phyloP scores from a whole-genome alignment of 2,329 filamentous ascomycete genomes.

The Metarhizium anisopliae region DNA sequence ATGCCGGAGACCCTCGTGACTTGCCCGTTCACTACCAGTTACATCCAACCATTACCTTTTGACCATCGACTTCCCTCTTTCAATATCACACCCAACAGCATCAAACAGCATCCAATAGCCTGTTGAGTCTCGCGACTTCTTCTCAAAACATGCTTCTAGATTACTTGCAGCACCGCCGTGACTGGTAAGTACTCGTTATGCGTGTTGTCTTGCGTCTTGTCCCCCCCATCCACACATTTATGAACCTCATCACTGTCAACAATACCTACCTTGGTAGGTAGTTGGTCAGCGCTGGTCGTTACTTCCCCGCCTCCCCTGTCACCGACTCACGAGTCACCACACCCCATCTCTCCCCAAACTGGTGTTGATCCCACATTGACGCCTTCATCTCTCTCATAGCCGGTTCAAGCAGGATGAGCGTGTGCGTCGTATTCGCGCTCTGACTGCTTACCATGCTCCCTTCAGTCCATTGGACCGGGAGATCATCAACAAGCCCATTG shows the following conservation, averaged over 20 bases:
- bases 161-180: constrained; percentile 62
- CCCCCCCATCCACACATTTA: background rate
- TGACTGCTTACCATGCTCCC: constrained; percentile 56
- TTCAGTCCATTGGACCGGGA: constrained; percentile 56
- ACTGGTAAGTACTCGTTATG: constrained; percentile 43
- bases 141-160: constrained; percentile 31
- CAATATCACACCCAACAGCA: background rate
- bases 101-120: background rate
- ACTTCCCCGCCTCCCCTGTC: background rate
- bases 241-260: background rate
- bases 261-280: background rate
- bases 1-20: constrained; percentile 7
- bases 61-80: background rate
- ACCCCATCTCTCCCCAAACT: background rate
- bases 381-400: constrained; percentile 33
- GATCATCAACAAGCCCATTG: constrained; percentile 65
- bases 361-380: constrained; percentile 17
- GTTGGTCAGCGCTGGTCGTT: background rate
- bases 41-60: background rate
- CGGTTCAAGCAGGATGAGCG: constrained; percentile 73
- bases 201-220: background rate
- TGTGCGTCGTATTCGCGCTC: constrained; percentile 54
- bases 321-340: background rate
- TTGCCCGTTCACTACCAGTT: constrained; percentile 3
- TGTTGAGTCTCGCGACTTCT: background rate